Evolutionary conservation across 208 protist genomes (phyloP).

Genomic region (Vickermania ingenoplastis): DNA sequence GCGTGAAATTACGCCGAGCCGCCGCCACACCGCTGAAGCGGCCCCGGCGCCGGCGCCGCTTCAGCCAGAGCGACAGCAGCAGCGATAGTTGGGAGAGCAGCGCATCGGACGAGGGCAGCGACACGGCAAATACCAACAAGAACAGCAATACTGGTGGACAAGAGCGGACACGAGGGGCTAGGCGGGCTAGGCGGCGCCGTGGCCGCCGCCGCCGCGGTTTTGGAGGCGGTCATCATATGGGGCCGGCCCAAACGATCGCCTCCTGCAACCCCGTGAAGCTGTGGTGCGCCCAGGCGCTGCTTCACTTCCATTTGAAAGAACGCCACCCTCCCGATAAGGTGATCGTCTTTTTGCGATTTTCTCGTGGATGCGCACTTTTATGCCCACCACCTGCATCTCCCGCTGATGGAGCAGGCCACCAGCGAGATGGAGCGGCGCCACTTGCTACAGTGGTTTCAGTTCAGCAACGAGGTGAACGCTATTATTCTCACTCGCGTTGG

Average conservation of each 20-base stretch:
- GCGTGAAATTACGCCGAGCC: not conserved
- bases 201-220: not conserved
- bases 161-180: not conserved
- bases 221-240: conserved; percentile 1
- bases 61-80: not conserved
- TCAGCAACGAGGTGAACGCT: conserved; percentile 74
- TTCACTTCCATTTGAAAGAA: conserved; percentile 91
- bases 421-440: conserved; percentile 73
- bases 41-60: not conserved
- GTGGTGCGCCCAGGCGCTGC: conserved; percentile 88
- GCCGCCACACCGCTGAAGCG: not conserved
- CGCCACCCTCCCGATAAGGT: conserved; percentile 89
- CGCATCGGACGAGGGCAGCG: conserved; percentile 12
- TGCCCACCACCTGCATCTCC: conserved; percentile 68
- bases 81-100: not conserved
- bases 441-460: conserved; percentile 81
- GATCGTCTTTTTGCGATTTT: conserved; percentile 89
- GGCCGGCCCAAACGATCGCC: conserved; percentile 18
- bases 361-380: conserved; percentile 77
- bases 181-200: not conserved
- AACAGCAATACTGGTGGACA: not conserved
- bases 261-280: conserved; percentile 90
- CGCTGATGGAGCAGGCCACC: conserved; percentile 81
- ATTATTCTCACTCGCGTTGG: conserved; percentile 97
- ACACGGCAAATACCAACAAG: not conserved